Percentiles rank a stretch among this genome's conserved stretches.
phyloP scores from a whole-genome alignment of 2,329 filamentous ascomycete genomes.

The Hypomyces rosellus region DNA sequence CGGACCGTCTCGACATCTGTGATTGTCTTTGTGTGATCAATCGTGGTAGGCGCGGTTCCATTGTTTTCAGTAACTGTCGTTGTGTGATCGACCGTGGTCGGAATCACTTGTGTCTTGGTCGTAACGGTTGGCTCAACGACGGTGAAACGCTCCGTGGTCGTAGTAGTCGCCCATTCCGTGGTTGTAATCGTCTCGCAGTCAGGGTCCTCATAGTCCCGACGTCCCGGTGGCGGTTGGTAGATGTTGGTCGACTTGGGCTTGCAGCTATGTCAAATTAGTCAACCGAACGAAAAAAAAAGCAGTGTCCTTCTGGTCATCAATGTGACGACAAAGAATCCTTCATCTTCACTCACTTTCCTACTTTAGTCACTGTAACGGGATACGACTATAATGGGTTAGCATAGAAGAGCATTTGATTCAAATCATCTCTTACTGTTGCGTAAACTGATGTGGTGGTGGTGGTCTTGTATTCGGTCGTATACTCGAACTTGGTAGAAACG shows the following conservation, averaged over 20 bases:
- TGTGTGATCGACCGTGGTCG: neutral
- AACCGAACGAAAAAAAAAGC: too few relatives aligned
- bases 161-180: constrained; percentile 18
- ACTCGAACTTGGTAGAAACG: constrained; percentile 14
- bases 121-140: constrained; percentile 8
- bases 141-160: constrained; percentile 13
- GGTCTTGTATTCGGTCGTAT: constrained; percentile 16
- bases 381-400: constrained; percentile 15
- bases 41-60: constrained; percentile 3
- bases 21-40: constrained; percentile 2
- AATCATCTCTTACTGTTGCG: constrained; percentile 9
- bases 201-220: neutral
- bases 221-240: neutral
- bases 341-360: constrained; percentile 11
- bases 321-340: neutral
- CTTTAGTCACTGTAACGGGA: constrained; percentile 17
- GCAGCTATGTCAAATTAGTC: constrained; percentile 7
- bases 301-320: too few relatives aligned
- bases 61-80: neutral
- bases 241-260: constrained; percentile 1
- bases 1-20: neutral
- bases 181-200: constrained; percentile 15
- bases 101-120: constrained; percentile 11
- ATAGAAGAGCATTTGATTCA: neutral
- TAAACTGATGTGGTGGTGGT: constrained; percentile 13